Evolutionary conservation across 306 rosid genomes (phyloP).

Genomic region (Lathyrus tuberosus): DNA sequence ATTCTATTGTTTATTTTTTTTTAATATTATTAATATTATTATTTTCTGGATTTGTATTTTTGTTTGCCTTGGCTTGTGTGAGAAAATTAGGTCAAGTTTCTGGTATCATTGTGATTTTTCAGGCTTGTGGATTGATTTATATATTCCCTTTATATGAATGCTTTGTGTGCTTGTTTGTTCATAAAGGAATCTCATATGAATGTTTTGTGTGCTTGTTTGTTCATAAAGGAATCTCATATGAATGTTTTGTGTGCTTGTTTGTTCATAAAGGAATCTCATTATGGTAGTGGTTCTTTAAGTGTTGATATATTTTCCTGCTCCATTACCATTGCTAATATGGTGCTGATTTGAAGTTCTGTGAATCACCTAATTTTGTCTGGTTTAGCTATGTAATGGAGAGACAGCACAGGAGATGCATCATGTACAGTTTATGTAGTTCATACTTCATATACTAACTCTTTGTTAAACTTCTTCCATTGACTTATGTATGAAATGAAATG

Average conservation of each 20-base stretch:
- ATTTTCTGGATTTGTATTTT: conserved; percentile 6
- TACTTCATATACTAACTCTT: conserved; percentile 2
- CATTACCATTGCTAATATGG: conserved; percentile 8
- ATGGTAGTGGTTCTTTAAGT: neutral
- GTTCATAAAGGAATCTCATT: conserved; percentile 3
- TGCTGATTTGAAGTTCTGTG: conserved; percentile 14
- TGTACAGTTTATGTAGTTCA: conserved; percentile 18
- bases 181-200: conserved; percentile 10
- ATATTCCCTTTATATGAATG: neutral
- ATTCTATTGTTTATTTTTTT: conserved; percentile 1
- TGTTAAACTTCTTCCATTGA: conserved; percentile 14
- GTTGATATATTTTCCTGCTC: neutral
- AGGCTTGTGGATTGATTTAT: neutral
- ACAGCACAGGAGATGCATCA: neutral
- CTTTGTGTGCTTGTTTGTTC: conserved; percentile 19
- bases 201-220: conserved; percentile 16
- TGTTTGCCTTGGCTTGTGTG: conserved; percentile 10
- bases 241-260: conserved; percentile 11
- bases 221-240: conserved; percentile 14
- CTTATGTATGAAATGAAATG: neutral
- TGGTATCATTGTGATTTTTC: conserved; percentile 11
- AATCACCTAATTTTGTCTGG: neutral
- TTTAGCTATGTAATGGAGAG: conserved; percentile 25
- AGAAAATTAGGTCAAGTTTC: conserved; percentile 3
- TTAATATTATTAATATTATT: neutral